A percentile compares a stretch with the other conserved stretches of the same genome.
phyloP scores from a whole-genome alignment of 495 filamentous ascomycete species.

The Penicillium mononematosum region DNA sequence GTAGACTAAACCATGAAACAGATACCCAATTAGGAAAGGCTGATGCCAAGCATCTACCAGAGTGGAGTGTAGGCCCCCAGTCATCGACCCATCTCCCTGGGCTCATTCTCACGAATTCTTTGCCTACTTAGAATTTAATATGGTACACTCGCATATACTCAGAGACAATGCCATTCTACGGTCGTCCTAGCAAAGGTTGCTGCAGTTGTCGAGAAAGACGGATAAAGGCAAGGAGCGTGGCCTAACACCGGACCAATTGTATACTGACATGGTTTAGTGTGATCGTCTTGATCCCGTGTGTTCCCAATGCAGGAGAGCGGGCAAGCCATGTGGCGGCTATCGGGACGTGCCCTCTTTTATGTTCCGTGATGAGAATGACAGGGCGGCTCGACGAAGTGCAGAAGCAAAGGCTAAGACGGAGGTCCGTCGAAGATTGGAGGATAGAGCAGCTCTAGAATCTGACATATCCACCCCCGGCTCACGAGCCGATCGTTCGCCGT shows the following conservation, averaged over 20 bases:
- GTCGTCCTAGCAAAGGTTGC: conserved; percentile 26
- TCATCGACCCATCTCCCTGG: background rate
- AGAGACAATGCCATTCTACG: conserved; percentile 24
- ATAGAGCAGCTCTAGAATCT: conserved; percentile 1
- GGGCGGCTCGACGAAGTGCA: conserved; percentile 20
- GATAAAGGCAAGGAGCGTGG: conserved; percentile 22
- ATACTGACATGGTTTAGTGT: conserved; percentile 18
- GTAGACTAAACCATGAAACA: conserved; percentile 5
- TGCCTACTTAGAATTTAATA: conserved; percentile 5
- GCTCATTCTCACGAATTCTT: conserved; percentile 1
- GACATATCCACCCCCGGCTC: background rate
- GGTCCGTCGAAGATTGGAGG: conserved; percentile 13
- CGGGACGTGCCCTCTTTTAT: conserved; percentile 21
- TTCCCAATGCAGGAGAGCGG: conserved; percentile 26
- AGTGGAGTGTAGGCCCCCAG: background rate
- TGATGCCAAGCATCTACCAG: background rate
- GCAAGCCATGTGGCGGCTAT: conserved; percentile 28
- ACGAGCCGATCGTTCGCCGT: background rate
- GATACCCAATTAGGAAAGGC: conserved; percentile 10
- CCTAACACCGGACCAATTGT: background rate
- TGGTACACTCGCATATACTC: background rate
- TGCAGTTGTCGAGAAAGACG: conserved; percentile 25
- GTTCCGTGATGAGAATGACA: conserved; percentile 28
- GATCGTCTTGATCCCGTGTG: conserved; percentile 26
- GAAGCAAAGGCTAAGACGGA: conserved; percentile 17